These are phyloP conservation scores for Penicillium sp. DNA, from an alignment of 2,329 filamentous ascomycete species.

Conservation along the genomic window DNA sequence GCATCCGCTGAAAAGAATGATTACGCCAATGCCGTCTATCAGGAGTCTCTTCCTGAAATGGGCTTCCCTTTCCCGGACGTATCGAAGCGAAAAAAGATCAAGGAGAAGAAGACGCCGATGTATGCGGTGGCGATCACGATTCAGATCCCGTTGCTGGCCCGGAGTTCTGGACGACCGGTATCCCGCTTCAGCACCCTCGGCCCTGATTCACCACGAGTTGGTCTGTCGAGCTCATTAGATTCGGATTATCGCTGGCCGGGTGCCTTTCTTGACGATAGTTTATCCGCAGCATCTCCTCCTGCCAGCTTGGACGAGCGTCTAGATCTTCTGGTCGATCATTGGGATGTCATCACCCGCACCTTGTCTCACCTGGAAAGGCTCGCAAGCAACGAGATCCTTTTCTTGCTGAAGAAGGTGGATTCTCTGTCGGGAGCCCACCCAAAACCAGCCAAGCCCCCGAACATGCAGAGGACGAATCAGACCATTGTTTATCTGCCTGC, in stretches of 20 bases:
- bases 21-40: conserved; percentile 35
- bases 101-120: conserved; percentile 60
- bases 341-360: conserved; percentile 62
- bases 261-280: conserved; percentile 43
- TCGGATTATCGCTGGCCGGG: conserved; percentile 46
- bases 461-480: conserved; percentile 54
- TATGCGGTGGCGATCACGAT: conserved; percentile 63
- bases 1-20: conserved; percentile 41
- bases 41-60: conserved; percentile 39
- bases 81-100: conserved; percentile 50
- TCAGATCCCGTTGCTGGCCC: conserved; percentile 53
- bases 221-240: conserved; percentile 47
- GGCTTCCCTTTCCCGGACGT: conserved; percentile 46
- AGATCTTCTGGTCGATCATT: conserved; percentile 60
- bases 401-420: conserved; percentile 54
- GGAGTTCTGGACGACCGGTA: conserved; percentile 39
- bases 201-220: conserved; percentile 37
- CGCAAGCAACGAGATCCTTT: conserved; percentile 56
- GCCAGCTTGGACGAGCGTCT: conserved; percentile 58
- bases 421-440: conserved; percentile 44
- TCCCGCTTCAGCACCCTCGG: conserved; percentile 42
- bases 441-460: conserved; percentile 50
- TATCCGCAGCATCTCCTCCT: conserved; percentile 52
- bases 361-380: conserved; percentile 58
- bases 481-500: conserved; percentile 55